Evolutionary conservation across 176 grass and related monocot genomes (phyloP), one percentile per base, ranked within the genome.

Genomic region (Carex scoparia): DNA sequence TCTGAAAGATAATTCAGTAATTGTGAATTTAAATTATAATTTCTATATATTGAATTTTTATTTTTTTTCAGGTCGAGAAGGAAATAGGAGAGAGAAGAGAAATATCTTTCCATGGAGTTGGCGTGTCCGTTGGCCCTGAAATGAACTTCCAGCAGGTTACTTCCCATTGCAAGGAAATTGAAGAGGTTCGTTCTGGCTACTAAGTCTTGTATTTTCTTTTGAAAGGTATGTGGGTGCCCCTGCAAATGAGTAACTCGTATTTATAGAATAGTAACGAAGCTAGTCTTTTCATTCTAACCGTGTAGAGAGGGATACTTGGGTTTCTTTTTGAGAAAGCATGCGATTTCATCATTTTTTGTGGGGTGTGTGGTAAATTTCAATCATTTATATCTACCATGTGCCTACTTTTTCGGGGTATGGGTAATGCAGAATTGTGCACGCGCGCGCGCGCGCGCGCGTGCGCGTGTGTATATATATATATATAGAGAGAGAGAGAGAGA

Each of bases 51-150:
- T 88, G 84, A 37, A 87, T 18, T 61, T 32, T 85, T 75, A 58
- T 0, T 57, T 79, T 63, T 77, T 77, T 18, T 7, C 48, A 95
- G 96, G 93, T 99, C 32, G 91, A 94, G 84, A 99, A 99, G 85
- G 88, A 99, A 86, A 95, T 99, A 87, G 96, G 96, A 86, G 96
- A 99, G 81, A 90, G 38, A 88, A 94, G 96, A 80, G 85, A 89
- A 65, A 88, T 99, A 83, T 95, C 96, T 62, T 99, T 95, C 82
- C 88, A 94, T 60, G 96, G 96, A 85, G 89, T 94, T 89, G 96
- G 96, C 53, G 40, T 99, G 69, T 99, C 96, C 15, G 87, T 75
- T 67, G 86, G 88, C 66, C 91, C 90, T 88, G 91, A 99, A 89
- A 60, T 95, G 70, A 94, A 94, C 10, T 99, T 90, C 35, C 61